These are phyloP conservation scores for Thozetella sp. DNA, from an alignment of 495 filamentous ascomycete genomes.

Conservation along the genomic window DNA sequence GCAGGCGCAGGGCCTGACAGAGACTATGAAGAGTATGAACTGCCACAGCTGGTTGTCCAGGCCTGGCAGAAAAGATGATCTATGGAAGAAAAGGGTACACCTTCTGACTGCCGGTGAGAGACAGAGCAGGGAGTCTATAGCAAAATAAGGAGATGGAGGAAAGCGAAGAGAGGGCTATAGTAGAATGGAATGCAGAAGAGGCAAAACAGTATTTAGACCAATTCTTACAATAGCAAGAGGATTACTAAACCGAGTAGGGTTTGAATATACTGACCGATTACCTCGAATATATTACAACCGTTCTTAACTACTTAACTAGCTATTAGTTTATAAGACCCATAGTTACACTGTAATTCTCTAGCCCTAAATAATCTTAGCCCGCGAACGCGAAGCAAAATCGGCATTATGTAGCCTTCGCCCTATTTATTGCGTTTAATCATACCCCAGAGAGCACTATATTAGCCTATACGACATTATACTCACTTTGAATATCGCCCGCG, in stretches of 20 bases:
- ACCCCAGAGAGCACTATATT: no score
- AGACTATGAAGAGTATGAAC: constrained; percentile 31
- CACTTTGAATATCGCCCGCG: no score
- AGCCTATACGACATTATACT: no score
- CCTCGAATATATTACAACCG: background rate
- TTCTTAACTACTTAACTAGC: background rate
- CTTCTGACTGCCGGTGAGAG: constrained; percentile 17
- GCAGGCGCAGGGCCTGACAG: constrained; percentile 35
- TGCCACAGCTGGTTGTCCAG: constrained; percentile 18
- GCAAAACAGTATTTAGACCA: constrained; percentile 13
- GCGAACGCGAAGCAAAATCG: no score
- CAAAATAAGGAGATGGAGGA: constrained; percentile 18
- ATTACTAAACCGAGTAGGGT: background rate
- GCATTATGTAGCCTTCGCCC: no score
- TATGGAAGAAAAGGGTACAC: constrained; percentile 21
- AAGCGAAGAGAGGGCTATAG: constrained; percentile 11
- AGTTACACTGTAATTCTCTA: background rate
- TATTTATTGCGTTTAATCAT: no score
- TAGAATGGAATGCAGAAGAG: constrained; percentile 15
- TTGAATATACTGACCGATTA: background rate
- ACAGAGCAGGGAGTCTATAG: constrained; percentile 16
- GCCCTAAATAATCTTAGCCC: no score
- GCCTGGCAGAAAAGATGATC: background rate
- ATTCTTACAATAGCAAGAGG: background rate
- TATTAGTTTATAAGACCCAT: background rate